Evolutionary conservation across 768 basidiomycete genomes (phyloP), one percentile per base, ranked within the genome.

Genomic region (Tricholoma bakamatsutake): DNA sequence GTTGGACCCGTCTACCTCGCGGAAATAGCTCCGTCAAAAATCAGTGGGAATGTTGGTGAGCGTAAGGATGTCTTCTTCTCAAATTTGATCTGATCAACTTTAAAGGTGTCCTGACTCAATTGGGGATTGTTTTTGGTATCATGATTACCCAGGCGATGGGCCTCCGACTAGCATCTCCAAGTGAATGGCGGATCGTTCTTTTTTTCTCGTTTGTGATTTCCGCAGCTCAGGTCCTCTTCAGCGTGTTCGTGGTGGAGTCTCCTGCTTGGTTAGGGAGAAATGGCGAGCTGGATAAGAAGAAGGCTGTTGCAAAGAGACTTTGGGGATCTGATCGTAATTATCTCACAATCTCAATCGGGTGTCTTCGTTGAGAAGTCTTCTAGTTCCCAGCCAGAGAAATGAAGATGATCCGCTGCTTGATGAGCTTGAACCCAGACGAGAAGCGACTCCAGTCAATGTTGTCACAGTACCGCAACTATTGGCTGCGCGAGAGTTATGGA

Each of bases 1-100:
- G 82, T 91, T n/a, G 82, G 83, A 3, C 94, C 94, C 9, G 79
- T 94, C 34, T 94, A 83, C 69, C 76, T 96, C n/a, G 78, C 88
- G 4, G 91, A 94, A 68, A 85, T 96, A 11, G 84, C 92, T 0
- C 94, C 93, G 0, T 71, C 81, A 2, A 78, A 79, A 46, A 87
- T 93, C 55, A 85, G 82, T 60, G 89, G 88, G 17, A 86, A 75
- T 54, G 74, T 93, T 58, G 91, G 90, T 84, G 57, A 24, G 79
- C 66, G 8, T 48, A n/a, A 48, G n/a, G n/a, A 11, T 12, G 43
- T 4, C 53, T 51, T 13, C 30, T n/a, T 30, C 10, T 11, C 50
- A 6, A 30, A n/a, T n/a, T 30, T 33, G 27, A n/a, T 37, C 1
- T 11, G 17, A 21, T 17, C 9, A 24, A 6, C 15, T 40, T 18